Evolutionary conservation across 164 flowering plant genomes (phyloP).

Genomic region (Euptelea pleiosperma): DNA sequence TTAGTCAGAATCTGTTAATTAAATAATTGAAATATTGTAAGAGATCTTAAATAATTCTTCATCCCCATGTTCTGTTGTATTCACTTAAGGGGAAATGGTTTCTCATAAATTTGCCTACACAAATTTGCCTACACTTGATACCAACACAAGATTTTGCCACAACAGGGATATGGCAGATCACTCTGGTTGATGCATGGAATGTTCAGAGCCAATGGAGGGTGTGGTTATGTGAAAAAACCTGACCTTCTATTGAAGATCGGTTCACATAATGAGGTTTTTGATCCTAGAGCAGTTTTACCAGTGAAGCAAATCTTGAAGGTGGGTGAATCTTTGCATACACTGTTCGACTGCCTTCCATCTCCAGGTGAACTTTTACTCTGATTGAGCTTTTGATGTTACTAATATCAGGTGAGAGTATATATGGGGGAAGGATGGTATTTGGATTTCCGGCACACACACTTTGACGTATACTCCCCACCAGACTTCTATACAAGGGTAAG

Average conservation of each 20-base stretch:
- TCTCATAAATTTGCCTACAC: not conserved
- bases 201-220: constrained; percentile 60
- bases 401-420: constrained; percentile 39
- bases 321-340: not conserved
- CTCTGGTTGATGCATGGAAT: constrained; percentile 68
- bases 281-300: constrained; percentile 31
- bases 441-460: constrained; percentile 46
- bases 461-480: constrained; percentile 51
- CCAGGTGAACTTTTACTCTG: not conserved
- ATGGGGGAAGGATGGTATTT: constrained; percentile 57
- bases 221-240: constrained; percentile 60
- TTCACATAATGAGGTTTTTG: constrained; percentile 30
- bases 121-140: not conserved
- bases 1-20: too few species aligned
- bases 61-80: not conserved
- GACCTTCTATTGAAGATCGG: constrained; percentile 32
- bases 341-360: not conserved
- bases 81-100: not conserved
- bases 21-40: not conserved
- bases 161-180: constrained; percentile 47
- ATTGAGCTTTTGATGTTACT: constrained; percentile 5
- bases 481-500: constrained; percentile 53
- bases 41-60: not conserved
- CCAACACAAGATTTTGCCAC: not conserved
- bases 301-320: constrained; percentile 49